Evolutionary conservation across 2,329 filamentous ascomycete species (phyloP).

Genomic region (Aspergillus novofumigatus): DNA sequence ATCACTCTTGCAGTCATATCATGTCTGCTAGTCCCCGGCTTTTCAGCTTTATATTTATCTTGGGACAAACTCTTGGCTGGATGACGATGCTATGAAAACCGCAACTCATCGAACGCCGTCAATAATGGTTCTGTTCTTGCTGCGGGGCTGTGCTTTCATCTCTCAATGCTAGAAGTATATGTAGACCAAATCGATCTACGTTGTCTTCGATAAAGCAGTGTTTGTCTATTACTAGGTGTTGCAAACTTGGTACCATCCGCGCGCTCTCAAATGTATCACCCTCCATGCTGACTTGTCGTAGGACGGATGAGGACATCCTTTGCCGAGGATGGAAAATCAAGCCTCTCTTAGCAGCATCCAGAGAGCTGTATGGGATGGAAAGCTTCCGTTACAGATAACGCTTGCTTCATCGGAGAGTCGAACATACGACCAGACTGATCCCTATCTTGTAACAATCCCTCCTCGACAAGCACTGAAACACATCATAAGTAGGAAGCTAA

Average conservation of each 20-base stretch:
- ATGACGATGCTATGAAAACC: not conserved
- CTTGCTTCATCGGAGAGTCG: constrained; percentile 58
- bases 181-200: not conserved
- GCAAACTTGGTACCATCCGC: not conserved
- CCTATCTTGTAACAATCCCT: constrained; percentile 51
- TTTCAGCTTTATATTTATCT: not conserved
- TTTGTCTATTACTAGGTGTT: not conserved
- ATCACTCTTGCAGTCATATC: not conserved
- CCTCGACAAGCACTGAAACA: not conserved
- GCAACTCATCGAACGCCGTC: not conserved
- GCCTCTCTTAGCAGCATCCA: constrained; percentile 31
- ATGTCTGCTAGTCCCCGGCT: not conserved
- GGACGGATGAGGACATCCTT: not conserved
- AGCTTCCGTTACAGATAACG: constrained; percentile 56
- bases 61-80: not conserved
- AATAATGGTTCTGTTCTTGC: not conserved
- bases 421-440: constrained; percentile 56
- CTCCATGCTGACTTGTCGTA: not conserved
- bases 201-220: not conserved
- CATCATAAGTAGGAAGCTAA: not conserved
- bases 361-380: constrained; percentile 55
- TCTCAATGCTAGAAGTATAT: not conserved
- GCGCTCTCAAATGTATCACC: not conserved
- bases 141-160: not conserved
- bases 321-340: constrained; percentile 22